Evolutionary conservation across 495 filamentous ascomycete genomes (phyloP).

Genomic region (Elasticomyces elasticus): DNA sequence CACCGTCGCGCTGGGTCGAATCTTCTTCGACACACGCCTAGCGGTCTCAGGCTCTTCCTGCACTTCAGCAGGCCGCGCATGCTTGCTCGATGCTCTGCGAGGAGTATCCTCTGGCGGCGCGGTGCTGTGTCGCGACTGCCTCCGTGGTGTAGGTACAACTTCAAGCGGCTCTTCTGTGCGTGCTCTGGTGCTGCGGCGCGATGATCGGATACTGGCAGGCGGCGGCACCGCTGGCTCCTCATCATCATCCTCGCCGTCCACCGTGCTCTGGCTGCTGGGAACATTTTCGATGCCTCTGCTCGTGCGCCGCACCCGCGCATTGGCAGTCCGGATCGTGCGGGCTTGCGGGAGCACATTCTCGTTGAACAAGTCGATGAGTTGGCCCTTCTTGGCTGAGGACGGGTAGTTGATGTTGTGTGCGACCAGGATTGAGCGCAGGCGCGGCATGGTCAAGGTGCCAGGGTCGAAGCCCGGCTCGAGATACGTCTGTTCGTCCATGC

Average conservation of each 20-base stretch:
- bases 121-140: slow-evolving; percentile 36
- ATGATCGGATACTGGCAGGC: slow-evolving; percentile 29
- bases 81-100: slow-evolving; percentile 43
- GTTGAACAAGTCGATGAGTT: slow-evolving; percentile 76
- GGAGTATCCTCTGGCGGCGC: slow-evolving; percentile 35
- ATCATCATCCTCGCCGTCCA: slow-evolving; percentile 35
- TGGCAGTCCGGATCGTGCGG: slow-evolving; percentile 59
- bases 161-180: slow-evolving; percentile 15
- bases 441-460: slow-evolving; percentile 67
- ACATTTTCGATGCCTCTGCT: slow-evolving; percentile 78
- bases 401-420: slow-evolving; percentile 77
- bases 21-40: slow-evolving; percentile 12
- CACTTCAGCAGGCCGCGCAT: slow-evolving; percentile 39
- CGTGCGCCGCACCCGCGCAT: slow-evolving; percentile 65
- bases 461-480: slow-evolving; percentile 79
- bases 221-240: slow-evolving; percentile 39
- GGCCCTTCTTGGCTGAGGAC: slow-evolving; percentile 74
- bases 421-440: slow-evolving; percentile 79
- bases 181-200: slow-evolving; percentile 23
- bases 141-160: slow-evolving; percentile 18
- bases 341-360: slow-evolving; percentile 68
- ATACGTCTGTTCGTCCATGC: slow-evolving; percentile 40
- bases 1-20: slow-evolving; percentile 28
- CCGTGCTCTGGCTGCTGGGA: slow-evolving; percentile 46
- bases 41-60: slow-evolving; percentile 19